Evolutionary conservation across 2,329 filamentous ascomycete genomes (phyloP).

Genomic region (Cercospora sp.): DNA sequence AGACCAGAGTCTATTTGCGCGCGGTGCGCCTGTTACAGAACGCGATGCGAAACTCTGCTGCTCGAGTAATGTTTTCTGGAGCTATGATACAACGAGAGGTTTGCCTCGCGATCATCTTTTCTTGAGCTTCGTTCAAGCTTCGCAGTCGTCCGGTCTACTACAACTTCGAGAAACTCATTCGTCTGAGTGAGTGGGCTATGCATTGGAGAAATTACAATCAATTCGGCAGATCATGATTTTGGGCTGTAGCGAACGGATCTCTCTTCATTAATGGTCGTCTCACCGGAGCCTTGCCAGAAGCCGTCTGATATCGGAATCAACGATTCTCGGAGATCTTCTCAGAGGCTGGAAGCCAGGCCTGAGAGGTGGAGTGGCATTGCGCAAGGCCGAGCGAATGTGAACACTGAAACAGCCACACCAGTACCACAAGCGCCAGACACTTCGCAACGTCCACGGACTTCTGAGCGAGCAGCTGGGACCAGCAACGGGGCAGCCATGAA

Average conservation of each 20-base stretch:
- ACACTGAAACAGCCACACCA: neutral
- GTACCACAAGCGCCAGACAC: neutral
- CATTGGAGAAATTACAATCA: neutral
- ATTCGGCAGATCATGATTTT: neutral
- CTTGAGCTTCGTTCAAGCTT: neutral
- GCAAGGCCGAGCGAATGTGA: conserved; percentile 9
- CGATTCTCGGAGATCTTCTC: neutral
- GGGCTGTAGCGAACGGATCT: neutral
- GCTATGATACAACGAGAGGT: conserved; percentile 8
- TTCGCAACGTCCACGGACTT: neutral
- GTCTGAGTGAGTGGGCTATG: neutral
- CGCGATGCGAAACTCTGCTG: conserved; percentile 11
- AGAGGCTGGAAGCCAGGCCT: conserved; percentile 5
- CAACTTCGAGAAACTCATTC: neutral
- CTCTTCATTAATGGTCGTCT: conserved; percentile 2
- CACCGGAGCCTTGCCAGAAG: conserved; percentile 3
- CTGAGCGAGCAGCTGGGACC: neutral
- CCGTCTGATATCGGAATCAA: conserved; percentile 4
- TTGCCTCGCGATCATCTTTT: neutral
- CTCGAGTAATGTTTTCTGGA: conserved; percentile 10
- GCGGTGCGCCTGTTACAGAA: conserved; percentile 9
- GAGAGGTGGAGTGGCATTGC: conserved; percentile 15
- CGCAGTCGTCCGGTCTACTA: neutral
- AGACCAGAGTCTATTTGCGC: conserved; percentile 1
- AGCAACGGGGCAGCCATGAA: conserved; percentile 15